phyloP scores from a whole-genome alignment of 2,329 filamentous ascomycete species.

The Penicillium sp. region DNA sequence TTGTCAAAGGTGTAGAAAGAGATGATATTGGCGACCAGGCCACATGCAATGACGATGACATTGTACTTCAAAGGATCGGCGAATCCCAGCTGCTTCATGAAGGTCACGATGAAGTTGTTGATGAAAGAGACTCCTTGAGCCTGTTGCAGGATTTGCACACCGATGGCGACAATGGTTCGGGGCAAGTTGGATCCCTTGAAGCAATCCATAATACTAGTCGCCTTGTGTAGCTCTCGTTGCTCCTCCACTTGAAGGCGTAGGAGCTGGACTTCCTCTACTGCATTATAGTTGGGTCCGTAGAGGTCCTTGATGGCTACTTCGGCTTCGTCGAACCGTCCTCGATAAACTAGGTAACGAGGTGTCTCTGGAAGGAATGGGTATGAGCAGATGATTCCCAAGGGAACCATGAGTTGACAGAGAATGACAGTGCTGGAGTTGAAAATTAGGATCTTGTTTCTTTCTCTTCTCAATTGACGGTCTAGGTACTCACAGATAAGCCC shows the following conservation, averaged over 20 bases:
- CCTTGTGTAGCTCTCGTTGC: not conserved
- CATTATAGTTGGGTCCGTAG: not conserved
- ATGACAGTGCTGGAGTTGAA: not conserved
- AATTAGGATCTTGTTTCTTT: not conserved
- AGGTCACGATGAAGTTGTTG: slow-evolving; percentile 21
- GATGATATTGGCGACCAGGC: not conserved
- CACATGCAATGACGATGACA: not conserved
- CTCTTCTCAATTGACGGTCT: not conserved
- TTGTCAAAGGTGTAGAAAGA: not conserved
- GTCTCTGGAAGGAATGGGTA: not conserved
- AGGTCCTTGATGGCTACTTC: not conserved
- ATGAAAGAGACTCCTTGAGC: slow-evolving; percentile 23
- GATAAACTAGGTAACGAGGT: not conserved
- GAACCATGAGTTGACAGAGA: not conserved
- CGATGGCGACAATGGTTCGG: not conserved
- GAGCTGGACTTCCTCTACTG: not conserved
- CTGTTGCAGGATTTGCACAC: slow-evolving; percentile 23
- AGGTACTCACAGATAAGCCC: not conserved
- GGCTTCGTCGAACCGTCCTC: not conserved
- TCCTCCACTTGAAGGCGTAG: not conserved
- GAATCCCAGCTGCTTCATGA: slow-evolving; percentile 19
- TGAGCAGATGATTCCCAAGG: not conserved
- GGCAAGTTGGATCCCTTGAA: not conserved
- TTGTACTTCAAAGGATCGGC: slow-evolving; percentile 14
- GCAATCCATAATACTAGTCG: not conserved